Base-by-base conservation (phyloP, 495 filamentous ascomycete genomes). In the Neurospora hispaniola region DNA sequence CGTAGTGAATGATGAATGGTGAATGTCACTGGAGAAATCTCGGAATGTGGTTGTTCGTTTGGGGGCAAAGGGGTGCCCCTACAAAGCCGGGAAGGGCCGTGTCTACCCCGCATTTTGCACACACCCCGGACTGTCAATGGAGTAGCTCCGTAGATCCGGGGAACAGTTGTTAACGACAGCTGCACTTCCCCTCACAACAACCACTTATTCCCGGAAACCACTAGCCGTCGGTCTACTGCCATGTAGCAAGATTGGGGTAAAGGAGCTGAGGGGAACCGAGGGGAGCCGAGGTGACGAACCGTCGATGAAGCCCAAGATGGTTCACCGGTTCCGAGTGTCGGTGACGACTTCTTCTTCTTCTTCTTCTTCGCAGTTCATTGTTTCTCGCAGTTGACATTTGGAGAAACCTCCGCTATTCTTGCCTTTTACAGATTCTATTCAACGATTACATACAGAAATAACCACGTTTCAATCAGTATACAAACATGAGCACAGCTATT, bases 401-500 rank as follows among this genome's bases (percentile, higher is more conserved):
- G n/a, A 46, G 43, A 5, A 14, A 27, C 14, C 23, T 59, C 10
- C 7, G 11, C 20, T 59, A 59, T 59, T 59, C 20, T 59, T 59
- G 48, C 11, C 48, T 10, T 27, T 59, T 38, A 18, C 14, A 66
- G 23, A 16, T 31, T 59, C 12, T 16, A 23, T 12, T 23, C 16
- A 59, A 59, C 5, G 10, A 23, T 6, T 38, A 38, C 35, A 38
- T 62, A 31, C 23, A 31, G 54, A 66, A 38, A 66, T 6, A 16
- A 35, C 31, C 20, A 66, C 48, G 2, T 14, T 38, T 38, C 5
- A 38, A 38, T 27, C 4, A 66, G 12, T 8, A 66, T 8, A 38
- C 12, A 71, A 78, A 68, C n/a, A 87, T 89, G 79, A 78, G 81
- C 70, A 82, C 84, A 70, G 85, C 85, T 59, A 83, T 93, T 71